phyloP scores from a whole-genome alignment of 2,329 filamentous ascomycete genomes.

The Dryadomyces quercivorus region DNA sequence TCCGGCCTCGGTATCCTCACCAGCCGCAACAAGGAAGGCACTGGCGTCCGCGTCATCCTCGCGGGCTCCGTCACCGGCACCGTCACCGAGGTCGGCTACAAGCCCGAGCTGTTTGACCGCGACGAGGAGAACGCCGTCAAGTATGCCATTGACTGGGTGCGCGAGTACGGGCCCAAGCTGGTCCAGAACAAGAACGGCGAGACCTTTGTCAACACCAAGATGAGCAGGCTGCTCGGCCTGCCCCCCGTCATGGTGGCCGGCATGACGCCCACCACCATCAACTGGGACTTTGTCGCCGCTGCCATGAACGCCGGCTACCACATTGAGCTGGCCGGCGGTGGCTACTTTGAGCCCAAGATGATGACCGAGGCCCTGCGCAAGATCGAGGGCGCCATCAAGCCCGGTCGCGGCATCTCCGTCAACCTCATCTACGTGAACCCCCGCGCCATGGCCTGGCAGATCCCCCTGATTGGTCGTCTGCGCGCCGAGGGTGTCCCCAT shows the following conservation, averaged over 20 bases:
- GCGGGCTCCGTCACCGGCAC: constrained; percentile 89
- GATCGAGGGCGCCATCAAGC: constrained; percentile 73
- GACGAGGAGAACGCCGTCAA: constrained; percentile 91
- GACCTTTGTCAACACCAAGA: constrained; percentile 93
- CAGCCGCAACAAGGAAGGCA: constrained; percentile 98
- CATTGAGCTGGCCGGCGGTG: constrained; percentile 79
- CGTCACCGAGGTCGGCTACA: constrained; percentile 86
- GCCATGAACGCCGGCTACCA: constrained; percentile 95
- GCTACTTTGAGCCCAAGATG: constrained; percentile 71
- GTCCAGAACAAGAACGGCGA: constrained; percentile 81
- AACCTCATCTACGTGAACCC: constrained; percentile 91
- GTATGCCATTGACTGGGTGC: constrained; percentile 95
- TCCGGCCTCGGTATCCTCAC: constrained; percentile 92
- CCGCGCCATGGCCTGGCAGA: constrained; percentile 84
- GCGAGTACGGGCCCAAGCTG: constrained; percentile 86
- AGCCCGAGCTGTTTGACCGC: constrained; percentile 92
- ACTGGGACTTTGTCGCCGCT: constrained; percentile 83
- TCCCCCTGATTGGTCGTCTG: constrained; percentile 68
- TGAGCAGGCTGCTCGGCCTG: constrained; percentile 74
- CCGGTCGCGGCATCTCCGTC: constrained; percentile 76
- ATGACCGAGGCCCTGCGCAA: constrained; percentile 77
- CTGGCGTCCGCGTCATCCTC: constrained; percentile 89
- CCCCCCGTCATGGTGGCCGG: constrained; percentile 84
- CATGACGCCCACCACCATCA: constrained; percentile 84
- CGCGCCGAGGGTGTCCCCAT: constrained; percentile 80